A percentile compares a stretch with the other conserved stretches of the same genome.
Evolutionary conservation across 768 basidiomycete species (phyloP).

Genomic region (Lactarius indigo): DNA sequence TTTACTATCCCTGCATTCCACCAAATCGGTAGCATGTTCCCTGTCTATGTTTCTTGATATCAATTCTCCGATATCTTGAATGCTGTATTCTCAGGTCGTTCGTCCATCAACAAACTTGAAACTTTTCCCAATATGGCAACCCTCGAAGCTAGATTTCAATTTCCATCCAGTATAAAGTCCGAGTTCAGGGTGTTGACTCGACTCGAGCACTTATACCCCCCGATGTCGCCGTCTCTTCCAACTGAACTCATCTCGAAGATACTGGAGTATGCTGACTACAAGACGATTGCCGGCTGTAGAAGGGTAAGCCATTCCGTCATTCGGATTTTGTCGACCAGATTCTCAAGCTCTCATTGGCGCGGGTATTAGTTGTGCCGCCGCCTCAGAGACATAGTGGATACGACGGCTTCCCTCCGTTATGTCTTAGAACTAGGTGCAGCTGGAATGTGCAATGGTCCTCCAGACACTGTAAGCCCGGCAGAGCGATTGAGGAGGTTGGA

Average conservation of each 20-base stretch:
- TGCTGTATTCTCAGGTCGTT: not conserved
- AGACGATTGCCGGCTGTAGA: conserved; percentile 8
- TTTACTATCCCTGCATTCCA: not conserved
- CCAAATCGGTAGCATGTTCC: not conserved
- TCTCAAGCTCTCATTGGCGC: not conserved
- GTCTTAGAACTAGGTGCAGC: conserved; percentile 3
- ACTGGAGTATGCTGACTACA: conserved; percentile 3
- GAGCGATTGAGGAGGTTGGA: not conserved
- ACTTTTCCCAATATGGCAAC: not conserved
- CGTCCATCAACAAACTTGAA: not conserved
- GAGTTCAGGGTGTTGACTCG: not conserved
- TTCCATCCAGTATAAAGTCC: not conserved
- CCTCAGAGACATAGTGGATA: conserved; percentile 4
- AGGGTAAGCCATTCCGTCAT: not conserved
- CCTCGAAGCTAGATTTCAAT: not conserved
- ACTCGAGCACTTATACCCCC: not conserved
- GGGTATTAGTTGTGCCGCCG: not conserved
- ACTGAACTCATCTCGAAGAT: not conserved
- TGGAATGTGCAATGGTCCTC: conserved; percentile 9
- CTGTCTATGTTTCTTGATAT: not conserved
- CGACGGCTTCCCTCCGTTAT: conserved; percentile 3
- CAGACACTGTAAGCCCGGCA: not conserved
- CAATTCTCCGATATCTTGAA: not conserved
- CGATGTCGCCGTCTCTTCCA: not conserved
- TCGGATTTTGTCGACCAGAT: not conserved